A percentile compares a stretch with the other conserved stretches of the same genome.
Conservation (phyloP, 164 flowering plant species). For the Taxillus chinensis region DNA sequence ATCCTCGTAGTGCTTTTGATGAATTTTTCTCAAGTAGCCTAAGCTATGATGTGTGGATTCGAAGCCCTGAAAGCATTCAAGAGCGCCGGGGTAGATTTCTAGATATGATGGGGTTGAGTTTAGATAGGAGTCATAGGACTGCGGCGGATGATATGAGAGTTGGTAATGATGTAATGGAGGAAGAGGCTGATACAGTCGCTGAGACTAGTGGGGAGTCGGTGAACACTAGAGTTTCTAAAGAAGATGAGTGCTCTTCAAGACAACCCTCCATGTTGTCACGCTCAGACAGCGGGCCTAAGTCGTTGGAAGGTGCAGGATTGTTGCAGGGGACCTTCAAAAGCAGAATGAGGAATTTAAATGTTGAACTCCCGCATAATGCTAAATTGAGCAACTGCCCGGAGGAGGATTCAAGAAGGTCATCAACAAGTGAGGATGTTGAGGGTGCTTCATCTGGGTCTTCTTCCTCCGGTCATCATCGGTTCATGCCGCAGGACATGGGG, state of each 20-base stretch:
- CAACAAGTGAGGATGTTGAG: conserved; percentile 6
- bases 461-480: conserved; percentile 3
- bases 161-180: neutral
- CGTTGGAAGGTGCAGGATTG: neutral
- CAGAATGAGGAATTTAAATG: conserved; percentile 12
- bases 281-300: neutral
- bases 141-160: conserved; percentile 7
- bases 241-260: conserved; percentile 17
- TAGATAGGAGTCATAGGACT: conserved; percentile 1
- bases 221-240: conserved; percentile 5
- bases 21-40: conserved; percentile 1
- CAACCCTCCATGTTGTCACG: conserved; percentile 14
- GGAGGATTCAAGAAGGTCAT: neutral
- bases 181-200: conserved; percentile 15
- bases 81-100: conserved; percentile 27
- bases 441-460: conserved; percentile 6
- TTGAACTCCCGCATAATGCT: conserved; percentile 9
- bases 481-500: conserved; percentile 4
- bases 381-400: conserved; percentile 2
- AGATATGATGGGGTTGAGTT: conserved; percentile 19
- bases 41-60: conserved; percentile 25
- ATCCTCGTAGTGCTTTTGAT: neutral
- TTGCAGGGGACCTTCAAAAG: conserved; percentile 2
- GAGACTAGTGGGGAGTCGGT: conserved; percentile 17
- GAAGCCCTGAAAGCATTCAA: conserved; percentile 23